Evolutionary conservation across 2,329 filamentous ascomycete genomes (phyloP).

Genomic region (Alternaria infectoria): DNA sequence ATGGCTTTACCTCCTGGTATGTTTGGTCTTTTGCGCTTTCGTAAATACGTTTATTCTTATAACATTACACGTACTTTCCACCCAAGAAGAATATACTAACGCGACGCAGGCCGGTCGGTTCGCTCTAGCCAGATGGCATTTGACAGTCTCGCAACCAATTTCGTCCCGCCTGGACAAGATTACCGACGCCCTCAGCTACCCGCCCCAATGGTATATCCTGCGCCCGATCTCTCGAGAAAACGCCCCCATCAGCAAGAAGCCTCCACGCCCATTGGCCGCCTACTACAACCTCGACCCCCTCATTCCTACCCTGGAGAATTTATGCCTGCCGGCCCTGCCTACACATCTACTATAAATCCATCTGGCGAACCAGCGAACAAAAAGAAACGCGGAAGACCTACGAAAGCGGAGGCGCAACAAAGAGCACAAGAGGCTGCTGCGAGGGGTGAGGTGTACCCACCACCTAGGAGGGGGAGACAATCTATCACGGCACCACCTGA

Average conservation of each 20-base stretch:
- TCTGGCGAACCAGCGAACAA: slow-evolving; percentile 49
- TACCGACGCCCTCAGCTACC: slow-evolving; percentile 41
- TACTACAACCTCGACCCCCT: slow-evolving; percentile 55
- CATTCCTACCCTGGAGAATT: slow-evolving; percentile 43
- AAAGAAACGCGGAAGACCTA: slow-evolving; percentile 57
- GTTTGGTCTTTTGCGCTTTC: slow-evolving; percentile 15
- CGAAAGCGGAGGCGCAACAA: slow-evolving; percentile 55
- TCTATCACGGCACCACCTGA: slow-evolving; percentile 39
- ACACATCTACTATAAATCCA: slow-evolving; percentile 34
- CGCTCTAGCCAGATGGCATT: slow-evolving; percentile 47
- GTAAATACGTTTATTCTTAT: background rate
- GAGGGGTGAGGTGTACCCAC: slow-evolving; percentile 49
- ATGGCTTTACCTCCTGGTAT: slow-evolving; percentile 58
- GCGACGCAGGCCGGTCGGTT: slow-evolving; percentile 43
- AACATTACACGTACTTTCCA: background rate
- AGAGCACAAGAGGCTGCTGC: slow-evolving; percentile 51
- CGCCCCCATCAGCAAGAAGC: slow-evolving; percentile 43
- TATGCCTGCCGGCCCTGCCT: slow-evolving; percentile 35
- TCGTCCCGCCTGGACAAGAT: slow-evolving; percentile 24
- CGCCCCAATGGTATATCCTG: slow-evolving; percentile 39
- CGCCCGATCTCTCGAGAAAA: slow-evolving; percentile 44
- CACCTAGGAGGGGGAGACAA: slow-evolving; percentile 41
- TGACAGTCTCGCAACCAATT: slow-evolving; percentile 35
- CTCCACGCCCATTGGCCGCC: slow-evolving; percentile 46
- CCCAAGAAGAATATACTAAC: slow-evolving; percentile 8